Evolutionary conservation across 768 basidiomycete species (phyloP), one percentile per base, ranked within the genome.

Genomic region (Mycena rosella): DNA sequence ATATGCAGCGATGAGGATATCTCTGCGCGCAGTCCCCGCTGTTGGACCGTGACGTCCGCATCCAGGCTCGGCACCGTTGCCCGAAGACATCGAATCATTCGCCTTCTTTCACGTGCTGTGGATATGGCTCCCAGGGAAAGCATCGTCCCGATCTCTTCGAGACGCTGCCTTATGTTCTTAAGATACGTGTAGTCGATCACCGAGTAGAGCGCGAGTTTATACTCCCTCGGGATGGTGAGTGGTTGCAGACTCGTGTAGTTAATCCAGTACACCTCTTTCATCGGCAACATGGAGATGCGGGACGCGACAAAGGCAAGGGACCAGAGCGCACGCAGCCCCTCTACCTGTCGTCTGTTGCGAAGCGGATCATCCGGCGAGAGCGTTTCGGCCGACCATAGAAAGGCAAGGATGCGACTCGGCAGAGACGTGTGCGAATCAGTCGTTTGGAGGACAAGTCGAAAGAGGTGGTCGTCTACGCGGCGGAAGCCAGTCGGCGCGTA

Each of bases 401-500:
- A 53, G 2, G 59, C 53, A 1, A 60, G 11, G 18, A 67, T 67
- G 24, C 65, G 65, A 20, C 29, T 45, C 15, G 65, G 53, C 2
- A 67, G 34, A 0, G 65, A 67, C 6, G 65, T 61, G 22, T 67
- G 65, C 5, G 58, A 20, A 15, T 60, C 65, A 7, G 52, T n/a
- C 5, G 65, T 56, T 10, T 60, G 58, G 17, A 68, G 45, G 5
- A 68, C 67, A n/a, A 60, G 61, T 20, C 52, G 51, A 20, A 68
- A 68, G 4, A 68, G 57, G 22, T 68, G 56, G 49, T 63, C 61
- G 26, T 68, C 60, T 0, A 62, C 51, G 20, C 29, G 36, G 42
- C 67, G 60, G 17, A 60, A 42, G 2, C 67, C 67, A 10, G 32
- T 36, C 2, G 67, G 62, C 13, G 56, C 67, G 48, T 47, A 52